These are phyloP conservation scores for Platanthera guangdongensis DNA, from an alignment of 106 monocot species.

Conservation along the genomic window DNA sequence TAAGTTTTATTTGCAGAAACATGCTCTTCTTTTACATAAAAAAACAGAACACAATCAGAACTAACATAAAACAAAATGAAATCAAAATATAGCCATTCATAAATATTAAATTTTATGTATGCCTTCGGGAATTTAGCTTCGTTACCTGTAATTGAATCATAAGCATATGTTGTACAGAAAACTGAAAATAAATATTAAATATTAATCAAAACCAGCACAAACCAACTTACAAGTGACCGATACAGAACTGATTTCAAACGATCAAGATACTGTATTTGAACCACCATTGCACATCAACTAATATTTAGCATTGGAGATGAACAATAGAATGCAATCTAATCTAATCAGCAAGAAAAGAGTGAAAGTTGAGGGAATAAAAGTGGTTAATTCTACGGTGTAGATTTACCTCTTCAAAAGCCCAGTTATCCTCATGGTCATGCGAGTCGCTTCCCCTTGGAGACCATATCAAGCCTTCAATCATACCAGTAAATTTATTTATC, in stretches of 20 bases:
- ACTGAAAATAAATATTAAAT: background rate
- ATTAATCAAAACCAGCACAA: background rate
- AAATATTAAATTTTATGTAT: no score
- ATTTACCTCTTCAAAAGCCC: slow-evolving; percentile 79
- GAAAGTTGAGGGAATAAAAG: background rate
- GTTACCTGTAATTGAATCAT: background rate
- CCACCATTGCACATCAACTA: background rate
- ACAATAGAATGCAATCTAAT: background rate
- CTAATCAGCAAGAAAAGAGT: background rate
- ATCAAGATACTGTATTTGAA: background rate
- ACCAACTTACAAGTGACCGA: background rate
- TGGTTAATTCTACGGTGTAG: no score
- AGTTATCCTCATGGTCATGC: slow-evolving; percentile 47
- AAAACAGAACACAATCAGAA: no score
- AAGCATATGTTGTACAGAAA: background rate
- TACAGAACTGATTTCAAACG: background rate
- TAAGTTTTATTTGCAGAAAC: no score
- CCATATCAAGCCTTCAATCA: slow-evolving; percentile 89
- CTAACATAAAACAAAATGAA: no score
- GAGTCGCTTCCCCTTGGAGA: slow-evolving; percentile 60
- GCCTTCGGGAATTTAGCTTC: no score
- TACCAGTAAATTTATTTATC: slow-evolving; percentile 73
- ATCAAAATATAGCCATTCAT: no score
- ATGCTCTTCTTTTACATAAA: no score
- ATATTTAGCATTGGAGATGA: slow-evolving; percentile 1